Base-by-base conservation (phyloP, 2,329 filamentous ascomycete genomes). In the Talaromyces sp. region DNA sequence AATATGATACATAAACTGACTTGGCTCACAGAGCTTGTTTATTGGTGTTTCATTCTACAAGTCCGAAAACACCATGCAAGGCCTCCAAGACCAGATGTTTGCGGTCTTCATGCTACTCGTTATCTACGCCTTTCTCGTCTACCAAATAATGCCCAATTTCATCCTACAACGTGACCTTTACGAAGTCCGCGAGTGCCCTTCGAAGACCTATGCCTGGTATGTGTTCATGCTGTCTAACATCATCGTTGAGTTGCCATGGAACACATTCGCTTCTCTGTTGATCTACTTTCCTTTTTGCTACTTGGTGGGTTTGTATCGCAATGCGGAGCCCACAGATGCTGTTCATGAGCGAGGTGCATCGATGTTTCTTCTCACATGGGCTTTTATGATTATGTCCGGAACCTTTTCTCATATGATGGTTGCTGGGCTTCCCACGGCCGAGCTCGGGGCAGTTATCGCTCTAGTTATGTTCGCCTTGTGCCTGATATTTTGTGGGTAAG, bases 231-330 rank as follows among this genome's bases (percentile, higher is more conserved):
- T 93, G 31, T 86, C 88, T 61, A 90, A 92, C 73, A 89, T 96
- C 64, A 77, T 92, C 31, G 90, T 93, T 61, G 92, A 96, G 73
- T 78, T 96, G 2, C 90, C 91, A 0, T 96, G 90, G 87, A 91
- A 95, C 71, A 83, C 86, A 0, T 75, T 94, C 50, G 65, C 90
- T 81, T 84, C 86, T 3, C 81, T 87, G n/a, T 76, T 95, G 65
- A 88, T 92, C 78, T 96, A 81, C 79, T 81, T 91, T 69, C 87
- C 82, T 72, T 93, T 89, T 85, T 96, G 96, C 79, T 96, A 92
- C 71, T 90, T 91, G 1, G 84, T 95, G 1, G 76, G 80, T 17
- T 24, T 54, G 52, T 21, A 54, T 26, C 7, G 79, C 79, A 0
- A 82, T 82, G 62, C 78, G 85, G 63, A 83, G 88, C 1, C 71